Base-by-base conservation (phyloP, 164 flowering plant species). In the Chloranthus sessilifolius region DNA sequence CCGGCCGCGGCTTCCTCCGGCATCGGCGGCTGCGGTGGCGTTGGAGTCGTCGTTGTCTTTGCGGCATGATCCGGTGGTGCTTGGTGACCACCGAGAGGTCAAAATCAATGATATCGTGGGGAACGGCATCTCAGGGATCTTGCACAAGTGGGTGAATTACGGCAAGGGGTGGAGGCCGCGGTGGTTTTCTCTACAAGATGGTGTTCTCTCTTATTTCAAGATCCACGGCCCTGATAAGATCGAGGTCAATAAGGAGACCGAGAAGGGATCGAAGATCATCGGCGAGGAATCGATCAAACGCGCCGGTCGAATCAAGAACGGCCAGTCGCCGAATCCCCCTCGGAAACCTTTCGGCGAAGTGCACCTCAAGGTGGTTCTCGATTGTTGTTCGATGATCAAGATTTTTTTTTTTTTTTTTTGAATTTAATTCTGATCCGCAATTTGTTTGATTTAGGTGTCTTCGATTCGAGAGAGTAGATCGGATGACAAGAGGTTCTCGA, bases 91-190 rank as follows among this genome's bases (percentile, higher is more conserved):
- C 27, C 35, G 64, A 8, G 73, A 70, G 47, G 69, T 85, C 65
- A 78, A 74, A 71, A 72, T 87, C 27, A 84, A 82, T 33, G 85
- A 85, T 24, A 61, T 84, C 19, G 95, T 82, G 1, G 95, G 89
- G 41, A 78, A 67, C 33, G 95, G 96, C 5, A 72, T 90, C 45
- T 73, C 78, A 2, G 99, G 99, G 5, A 50, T 84, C 5, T 53
- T 94, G 16, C 46, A 74, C 62, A 94, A 94, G 67, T 94, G 99
- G 99, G 99, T 94, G 66, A 94, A 94, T 71, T 94, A 86, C 58
- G 99, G 99, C 3, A 84, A 72, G 45, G 95, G 99, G 2, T 94
- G 99, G 99, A 55, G 97, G 24, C 83, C 95, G 1, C 50, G 99
- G 46, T 89, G 96, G 97, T 94, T 94, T 48, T 74, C 72, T 11